Conservation (phyloP, 2,329 filamentous ascomycete species). For the Elsinoe ampelina region DNA sequence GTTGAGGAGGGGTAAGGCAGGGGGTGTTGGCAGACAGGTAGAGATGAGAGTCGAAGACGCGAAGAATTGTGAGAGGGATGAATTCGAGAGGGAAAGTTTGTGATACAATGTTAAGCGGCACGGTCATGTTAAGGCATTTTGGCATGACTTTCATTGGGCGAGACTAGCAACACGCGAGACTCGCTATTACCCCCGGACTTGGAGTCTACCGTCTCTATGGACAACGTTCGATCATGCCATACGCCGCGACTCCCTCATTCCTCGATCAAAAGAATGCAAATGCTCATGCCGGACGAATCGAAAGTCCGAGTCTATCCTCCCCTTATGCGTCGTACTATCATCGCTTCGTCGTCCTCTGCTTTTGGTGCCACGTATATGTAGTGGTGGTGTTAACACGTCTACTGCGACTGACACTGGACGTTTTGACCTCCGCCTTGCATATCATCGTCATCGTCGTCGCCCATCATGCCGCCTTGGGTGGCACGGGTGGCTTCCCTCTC, state of each 20-base stretch:
- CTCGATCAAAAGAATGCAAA: not conserved
- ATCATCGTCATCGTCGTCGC: conserved; percentile 56
- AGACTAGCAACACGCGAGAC: not conserved
- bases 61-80: not conserved
- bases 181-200: not conserved
- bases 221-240: not conserved
- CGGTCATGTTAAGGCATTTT: not conserved
- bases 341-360: not conserved
- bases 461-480: conserved; percentile 42
- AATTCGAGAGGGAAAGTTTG: not conserved
- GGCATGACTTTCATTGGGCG: not conserved
- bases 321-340: not conserved
- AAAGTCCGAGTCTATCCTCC: not conserved
- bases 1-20: too few species aligned
- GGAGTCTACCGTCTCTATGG: conserved; percentile 2
- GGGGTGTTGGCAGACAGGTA: not conserved
- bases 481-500: conserved; percentile 55
- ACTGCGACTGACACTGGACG: conserved; percentile 82
- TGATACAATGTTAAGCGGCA: not conserved
- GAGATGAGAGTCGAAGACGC: not conserved
- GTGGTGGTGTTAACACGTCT: conserved; percentile 34
- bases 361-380: not conserved
- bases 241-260: conserved; percentile 2
- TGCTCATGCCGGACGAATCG: not conserved
- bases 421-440: conserved; percentile 59